phyloP scores from a whole-genome alignment of 202 grass and related monocot genomes.

The Carex arenaria region DNA sequence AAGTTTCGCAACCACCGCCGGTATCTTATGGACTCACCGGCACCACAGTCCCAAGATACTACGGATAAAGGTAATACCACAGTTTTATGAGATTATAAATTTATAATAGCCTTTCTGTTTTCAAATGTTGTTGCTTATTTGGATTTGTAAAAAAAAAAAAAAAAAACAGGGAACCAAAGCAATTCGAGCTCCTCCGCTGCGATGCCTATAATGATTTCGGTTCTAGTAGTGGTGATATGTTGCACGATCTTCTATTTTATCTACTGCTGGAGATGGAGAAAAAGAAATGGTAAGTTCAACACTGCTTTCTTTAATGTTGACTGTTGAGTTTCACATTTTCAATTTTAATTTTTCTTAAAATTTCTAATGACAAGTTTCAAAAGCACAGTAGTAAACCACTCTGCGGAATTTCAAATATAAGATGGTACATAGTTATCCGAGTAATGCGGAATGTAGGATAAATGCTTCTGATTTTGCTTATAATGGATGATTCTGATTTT shows the following conservation, averaged over 20 bases:
- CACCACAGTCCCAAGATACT: background rate
- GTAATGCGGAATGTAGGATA: background rate
- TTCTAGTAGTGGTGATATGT: slow-evolving; percentile 63
- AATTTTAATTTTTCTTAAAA: background rate
- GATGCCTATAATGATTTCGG: slow-evolving; percentile 67
- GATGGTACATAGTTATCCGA: background rate
- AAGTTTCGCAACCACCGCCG: background rate
- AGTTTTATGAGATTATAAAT: background rate
- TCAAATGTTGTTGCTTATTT: background rate
- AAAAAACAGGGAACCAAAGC: slow-evolving; percentile 15
- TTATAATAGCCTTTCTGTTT: background rate
- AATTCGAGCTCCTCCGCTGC: slow-evolving; percentile 36
- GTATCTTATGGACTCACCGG: slow-evolving; percentile 4
- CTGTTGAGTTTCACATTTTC: background rate
- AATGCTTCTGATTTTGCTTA: background rate
- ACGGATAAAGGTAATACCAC: slow-evolving; percentile 14
- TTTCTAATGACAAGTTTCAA: background rate
- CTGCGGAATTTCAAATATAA: background rate
- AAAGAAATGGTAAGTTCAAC: slow-evolving; percentile 65
- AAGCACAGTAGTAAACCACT: background rate
- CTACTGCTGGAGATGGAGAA: slow-evolving; percentile 99
- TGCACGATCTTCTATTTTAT: slow-evolving; percentile 62
- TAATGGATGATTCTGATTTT: background rate
- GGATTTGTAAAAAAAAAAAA: too few relatives aligned
- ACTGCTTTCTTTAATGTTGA: background rate